A percentile compares a stretch with the other conserved stretches of the same genome.
Conservation (phyloP, 495 filamentous ascomycete species). For the Amphirosellinia nigrospora region DNA sequence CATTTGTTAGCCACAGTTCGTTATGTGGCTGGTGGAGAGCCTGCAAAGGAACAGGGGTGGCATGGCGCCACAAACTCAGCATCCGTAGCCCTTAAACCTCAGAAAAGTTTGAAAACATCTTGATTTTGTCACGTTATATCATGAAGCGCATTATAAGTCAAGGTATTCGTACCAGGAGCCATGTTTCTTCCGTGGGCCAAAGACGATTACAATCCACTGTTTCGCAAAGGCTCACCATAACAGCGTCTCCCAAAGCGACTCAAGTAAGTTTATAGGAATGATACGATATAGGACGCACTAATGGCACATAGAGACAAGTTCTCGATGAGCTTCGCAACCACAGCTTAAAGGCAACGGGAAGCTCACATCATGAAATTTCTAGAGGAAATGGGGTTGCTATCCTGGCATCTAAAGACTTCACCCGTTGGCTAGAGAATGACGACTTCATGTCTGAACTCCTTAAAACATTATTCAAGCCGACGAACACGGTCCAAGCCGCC, state of each 20-base stretch:
- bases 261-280: conserved; percentile 25
- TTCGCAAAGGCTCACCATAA: conserved; percentile 29
- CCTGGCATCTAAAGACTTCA: conserved; percentile 43
- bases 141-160: conserved; percentile 28
- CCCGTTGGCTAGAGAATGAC: conserved; percentile 47
- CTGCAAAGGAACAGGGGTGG: neutral
- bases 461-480: conserved; percentile 19
- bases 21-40: conserved; percentile 6
- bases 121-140: conserved; percentile 7
- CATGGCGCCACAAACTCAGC: conserved; percentile 6
- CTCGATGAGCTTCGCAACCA: conserved; percentile 15
- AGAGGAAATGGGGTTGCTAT: conserved; percentile 38
- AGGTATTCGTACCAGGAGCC: conserved; percentile 17
- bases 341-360: neutral
- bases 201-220: conserved; percentile 20
- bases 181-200: conserved; percentile 17
- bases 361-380: neutral
- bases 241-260: conserved; percentile 25
- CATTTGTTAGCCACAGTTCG: neutral
- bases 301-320: conserved; percentile 19
- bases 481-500: neutral
- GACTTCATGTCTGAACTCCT: conserved; percentile 44
- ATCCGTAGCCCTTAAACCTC: neutral
- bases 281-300: neutral
- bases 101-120: neutral